phyloP scores from a whole-genome alignment of 2,329 filamentous ascomycete genomes.

The Xylariaceae sp. region DNA sequence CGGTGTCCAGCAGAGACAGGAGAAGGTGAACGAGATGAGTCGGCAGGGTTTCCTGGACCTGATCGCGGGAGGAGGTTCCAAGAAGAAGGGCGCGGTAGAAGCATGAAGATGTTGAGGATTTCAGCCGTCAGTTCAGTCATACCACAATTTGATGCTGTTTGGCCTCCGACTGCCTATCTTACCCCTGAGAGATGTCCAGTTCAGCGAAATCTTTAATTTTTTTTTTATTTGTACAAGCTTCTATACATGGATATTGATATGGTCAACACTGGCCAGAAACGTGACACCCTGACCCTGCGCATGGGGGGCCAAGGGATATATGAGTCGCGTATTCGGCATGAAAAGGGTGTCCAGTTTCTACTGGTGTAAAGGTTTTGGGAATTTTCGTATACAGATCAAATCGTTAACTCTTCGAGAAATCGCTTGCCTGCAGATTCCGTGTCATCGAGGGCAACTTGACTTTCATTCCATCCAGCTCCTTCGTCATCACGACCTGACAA shows the following conservation, averaged over 20 bases:
- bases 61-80: slow-evolving; percentile 63
- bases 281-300: neutral
- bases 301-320: neutral
- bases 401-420: slow-evolving; percentile 52
- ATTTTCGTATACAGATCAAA: neutral
- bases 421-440: slow-evolving; percentile 88
- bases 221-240: slow-evolving; percentile 23
- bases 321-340: neutral
- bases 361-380: neutral
- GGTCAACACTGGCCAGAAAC: slow-evolving; percentile 1
- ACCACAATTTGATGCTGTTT: slow-evolving; percentile 9
- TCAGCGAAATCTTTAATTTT: slow-evolving; percentile 8
- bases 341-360: neutral
- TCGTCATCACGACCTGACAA: slow-evolving; percentile 88
- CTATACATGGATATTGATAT: slow-evolving; percentile 6
- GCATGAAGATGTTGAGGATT: slow-evolving; percentile 35
- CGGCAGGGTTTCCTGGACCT: slow-evolving; percentile 94
- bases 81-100: slow-evolving; percentile 55
- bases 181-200: slow-evolving; percentile 10
- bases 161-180: slow-evolving; percentile 11
- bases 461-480: slow-evolving; percentile 78
- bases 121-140: slow-evolving; percentile 7
- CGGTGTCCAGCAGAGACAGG: slow-evolving; percentile 73
- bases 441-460: slow-evolving; percentile 91
- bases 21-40: slow-evolving; percentile 91